These are phyloP conservation scores for Dactylellina cionopaga DNA, from an alignment of 2,329 filamentous ascomycete genomes.

Conservation along the genomic window DNA sequence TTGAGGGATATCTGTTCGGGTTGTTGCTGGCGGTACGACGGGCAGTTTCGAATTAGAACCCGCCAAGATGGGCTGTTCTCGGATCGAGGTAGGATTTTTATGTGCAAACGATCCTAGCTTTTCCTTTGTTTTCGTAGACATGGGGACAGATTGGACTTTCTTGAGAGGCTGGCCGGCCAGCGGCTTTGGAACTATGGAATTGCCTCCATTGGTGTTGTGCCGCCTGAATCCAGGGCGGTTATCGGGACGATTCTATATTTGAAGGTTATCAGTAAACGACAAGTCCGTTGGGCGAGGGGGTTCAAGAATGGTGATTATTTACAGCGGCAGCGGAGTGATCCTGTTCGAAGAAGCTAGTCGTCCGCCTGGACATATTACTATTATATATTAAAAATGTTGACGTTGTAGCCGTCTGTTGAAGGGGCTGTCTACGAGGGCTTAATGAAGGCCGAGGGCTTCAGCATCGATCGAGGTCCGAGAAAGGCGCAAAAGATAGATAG, in stretches of 20 bases:
- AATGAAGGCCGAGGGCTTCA: neutral
- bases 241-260: conserved; percentile 19
- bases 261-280: neutral
- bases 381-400: no score
- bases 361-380: conserved; percentile 33
- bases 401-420: no score
- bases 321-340: conserved; percentile 41
- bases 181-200: conserved; percentile 36
- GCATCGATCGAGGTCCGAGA: no score
- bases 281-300: neutral
- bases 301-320: neutral
- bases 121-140: conserved; percentile 30
- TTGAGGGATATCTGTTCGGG: neutral
- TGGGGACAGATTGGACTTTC: conserved; percentile 41
- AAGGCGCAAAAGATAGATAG: no score
- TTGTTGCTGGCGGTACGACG: neutral
- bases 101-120: conserved; percentile 31
- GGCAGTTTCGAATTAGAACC: conserved; percentile 2
- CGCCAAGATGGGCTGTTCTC: neutral
- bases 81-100: conserved; percentile 8
- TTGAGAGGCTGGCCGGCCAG: conserved; percentile 51
- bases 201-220: conserved; percentile 40
- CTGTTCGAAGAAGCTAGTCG: conserved; percentile 42
- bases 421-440: neutral
- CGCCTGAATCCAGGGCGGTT: conserved; percentile 45